Conservation (phyloP, 768 basidiomycete genomes). For the Cyclocybe cylindracea region DNA sequence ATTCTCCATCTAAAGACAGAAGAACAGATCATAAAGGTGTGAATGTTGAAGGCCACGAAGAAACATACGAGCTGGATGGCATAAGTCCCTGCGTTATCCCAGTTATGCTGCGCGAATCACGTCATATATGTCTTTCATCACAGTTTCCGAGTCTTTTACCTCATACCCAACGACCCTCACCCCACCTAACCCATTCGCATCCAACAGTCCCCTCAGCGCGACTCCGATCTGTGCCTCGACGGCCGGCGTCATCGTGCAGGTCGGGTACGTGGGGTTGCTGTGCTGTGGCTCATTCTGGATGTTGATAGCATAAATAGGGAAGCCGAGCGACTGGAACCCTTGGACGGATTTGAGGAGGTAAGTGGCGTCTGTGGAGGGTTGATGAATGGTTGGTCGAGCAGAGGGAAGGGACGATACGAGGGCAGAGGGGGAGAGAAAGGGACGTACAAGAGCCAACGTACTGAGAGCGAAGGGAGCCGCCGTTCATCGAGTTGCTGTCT, state of each 20-base stretch:
- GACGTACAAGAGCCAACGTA: slow-evolving; percentile 51
- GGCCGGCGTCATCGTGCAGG: slow-evolving; percentile 52
- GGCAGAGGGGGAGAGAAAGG: background rate
- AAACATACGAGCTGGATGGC: slow-evolving; percentile 47
- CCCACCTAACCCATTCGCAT: slow-evolving; percentile 58
- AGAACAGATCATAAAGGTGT: background rate
- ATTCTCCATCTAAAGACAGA: slow-evolving; percentile 47
- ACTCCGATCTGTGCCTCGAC: slow-evolving; percentile 62
- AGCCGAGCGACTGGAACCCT: slow-evolving; percentile 63
- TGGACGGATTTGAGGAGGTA: slow-evolving; percentile 76
- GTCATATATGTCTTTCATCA: background rate
- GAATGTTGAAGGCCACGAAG: background rate
- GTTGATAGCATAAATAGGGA: slow-evolving; percentile 61
- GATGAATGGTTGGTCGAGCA: background rate
- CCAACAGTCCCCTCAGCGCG: slow-evolving; percentile 55
- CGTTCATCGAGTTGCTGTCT: slow-evolving; percentile 62
- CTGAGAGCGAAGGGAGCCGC: slow-evolving; percentile 55
- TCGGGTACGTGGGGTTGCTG: slow-evolving; percentile 70
- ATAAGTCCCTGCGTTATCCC: slow-evolving; percentile 65
- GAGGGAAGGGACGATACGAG: background rate
- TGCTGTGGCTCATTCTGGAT: slow-evolving; percentile 60
- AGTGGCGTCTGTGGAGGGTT: slow-evolving; percentile 51
- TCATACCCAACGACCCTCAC: slow-evolving; percentile 64
- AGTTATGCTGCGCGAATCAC: slow-evolving; percentile 55
- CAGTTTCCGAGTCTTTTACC: slow-evolving; percentile 9